phyloP scores from a whole-genome alignment of 768 basidiomycete genomes.

The Mycena maculata region DNA sequence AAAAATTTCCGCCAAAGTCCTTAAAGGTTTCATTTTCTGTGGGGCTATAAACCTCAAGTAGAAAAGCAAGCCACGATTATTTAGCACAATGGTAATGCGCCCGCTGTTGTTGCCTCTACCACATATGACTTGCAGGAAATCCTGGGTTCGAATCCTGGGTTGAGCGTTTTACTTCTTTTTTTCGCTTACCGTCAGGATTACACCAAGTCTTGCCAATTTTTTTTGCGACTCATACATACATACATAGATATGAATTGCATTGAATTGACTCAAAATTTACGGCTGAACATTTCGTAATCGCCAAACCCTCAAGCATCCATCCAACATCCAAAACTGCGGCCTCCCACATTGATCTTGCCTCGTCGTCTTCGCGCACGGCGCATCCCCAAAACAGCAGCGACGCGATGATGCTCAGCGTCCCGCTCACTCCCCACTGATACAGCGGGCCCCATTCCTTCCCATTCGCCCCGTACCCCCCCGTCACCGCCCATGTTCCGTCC shows the following conservation, averaged over 20 bases:
- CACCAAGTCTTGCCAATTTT: not conserved
- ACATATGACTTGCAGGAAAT: too few relatives aligned
- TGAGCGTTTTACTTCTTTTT: too few relatives aligned
- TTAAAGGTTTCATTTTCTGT: too few relatives aligned
- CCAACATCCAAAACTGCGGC: not conserved
- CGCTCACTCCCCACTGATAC: constrained; percentile 16
- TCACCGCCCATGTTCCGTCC: not conserved
- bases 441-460: constrained; percentile 22
- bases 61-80: too few relatives aligned
- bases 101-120: too few relatives aligned
- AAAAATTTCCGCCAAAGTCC: too few relatives aligned
- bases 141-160: too few relatives aligned
- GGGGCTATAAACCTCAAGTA: too few relatives aligned
- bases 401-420: constrained; percentile 5
- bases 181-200: too few relatives aligned
- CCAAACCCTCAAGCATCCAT: constrained; percentile 22
- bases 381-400: constrained; percentile 14
- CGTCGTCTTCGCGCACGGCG: not conserved
- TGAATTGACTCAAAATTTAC: not conserved
- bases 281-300: constrained; percentile 9
- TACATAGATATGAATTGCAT: not conserved
- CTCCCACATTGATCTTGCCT: not conserved
- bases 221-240: not conserved
- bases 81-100: too few relatives aligned
- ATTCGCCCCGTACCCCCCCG: not conserved